Base-by-base conservation (phyloP, 768 basidiomycete species). In the Mycena leptocephala region DNA sequence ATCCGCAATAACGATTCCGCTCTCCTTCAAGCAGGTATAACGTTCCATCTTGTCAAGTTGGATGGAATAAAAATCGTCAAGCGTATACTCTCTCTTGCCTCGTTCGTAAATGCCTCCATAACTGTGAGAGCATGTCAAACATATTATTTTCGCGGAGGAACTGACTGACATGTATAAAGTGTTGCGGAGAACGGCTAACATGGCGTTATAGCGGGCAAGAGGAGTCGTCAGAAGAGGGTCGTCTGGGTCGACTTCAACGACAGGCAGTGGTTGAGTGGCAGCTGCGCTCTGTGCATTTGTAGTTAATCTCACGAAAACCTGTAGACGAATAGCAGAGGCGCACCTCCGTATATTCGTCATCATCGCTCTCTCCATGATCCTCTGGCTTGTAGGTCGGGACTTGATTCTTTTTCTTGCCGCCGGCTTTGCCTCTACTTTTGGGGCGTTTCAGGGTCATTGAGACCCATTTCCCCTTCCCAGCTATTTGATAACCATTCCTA, bases 81-180 rank as follows among this genome's bases (percentile, higher is more conserved):
- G 87, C 0, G 96, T 97, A 78, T 95, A 97, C 83, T 98, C 97
- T 28, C 92, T 90, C 16, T 94, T 89, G 0, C 95, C 94, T 20
- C 91, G 89, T 83, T 98, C 97, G 78, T 92, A 94, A 22, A 97
- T 97, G 0, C 97, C 96, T 13, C 97, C 96, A 80, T 97, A 97
- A 70, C 95, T 95, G 74, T 4, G 37, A 4, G 18, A 32, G 24
- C 20, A n/a, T 13, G 37, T 18, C 56, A 11, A 14, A 26, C 7
- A 58, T 5, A 11, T 41, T 20, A 13, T 58, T 48, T 28, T 55
- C 55, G 24, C 62, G 22, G 37, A 62, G n/a, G 26, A 64, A 58
- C 13, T 66, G 18, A 85, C 95, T 24, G 72, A 96, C 95, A 97
- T 93, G 84, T 95, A 97, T 1, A 98, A 86, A 0, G 94, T 96